Evolutionary conservation across 495 filamentous ascomycete genomes (phyloP), one percentile per base, ranked within the genome.

Genomic region (Talaromyces thailandensis): DNA sequence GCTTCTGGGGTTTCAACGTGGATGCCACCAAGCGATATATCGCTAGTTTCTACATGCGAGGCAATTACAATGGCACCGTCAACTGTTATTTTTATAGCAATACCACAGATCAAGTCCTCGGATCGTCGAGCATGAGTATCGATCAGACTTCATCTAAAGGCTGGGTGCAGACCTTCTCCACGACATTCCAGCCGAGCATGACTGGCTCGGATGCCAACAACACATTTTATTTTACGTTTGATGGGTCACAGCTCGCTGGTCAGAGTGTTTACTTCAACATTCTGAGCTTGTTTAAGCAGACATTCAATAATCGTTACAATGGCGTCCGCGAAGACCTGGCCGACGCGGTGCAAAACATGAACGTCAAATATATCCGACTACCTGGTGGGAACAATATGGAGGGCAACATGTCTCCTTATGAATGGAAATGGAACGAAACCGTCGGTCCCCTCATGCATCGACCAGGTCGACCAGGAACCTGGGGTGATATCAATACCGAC

Each of bases 1-100:
- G 86, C 1, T 88, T 80, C 66, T 84, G 83, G 71, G 86, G 86
- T 8, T 81, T 88, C 57, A 77, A 85, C 9, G 81, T 87, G 50
- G 76, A 76, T 4, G 64, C 65, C 64, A 67, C 72, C 21, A 75
- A 82, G 60, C 75, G 68, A 7, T 87, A 88, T 64, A 73, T 66
- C 6, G 81, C 79, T 12, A 80, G 76, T 18, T 88, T 88, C 71
- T 86, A 81, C 72, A 80, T 86, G 68, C 29, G 29, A 31, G 29
- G 29, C 29, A 31, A 9, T 9, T 31, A 31, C 29, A 31, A 31
- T 9, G 29, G 29, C 7, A 31, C 29, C 7, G 29, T 31, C 29
- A 9, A 9, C 29, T 31, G 29, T 9, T 56, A 32, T 16, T 64
- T 64, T 37, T 51, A 51, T 32, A 62, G 64, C 61, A 58, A 66